These are phyloP conservation scores for Pholiota adiposa DNA, from an alignment of 1,284 basidiomycete species.

Conservation along the genomic window DNA sequence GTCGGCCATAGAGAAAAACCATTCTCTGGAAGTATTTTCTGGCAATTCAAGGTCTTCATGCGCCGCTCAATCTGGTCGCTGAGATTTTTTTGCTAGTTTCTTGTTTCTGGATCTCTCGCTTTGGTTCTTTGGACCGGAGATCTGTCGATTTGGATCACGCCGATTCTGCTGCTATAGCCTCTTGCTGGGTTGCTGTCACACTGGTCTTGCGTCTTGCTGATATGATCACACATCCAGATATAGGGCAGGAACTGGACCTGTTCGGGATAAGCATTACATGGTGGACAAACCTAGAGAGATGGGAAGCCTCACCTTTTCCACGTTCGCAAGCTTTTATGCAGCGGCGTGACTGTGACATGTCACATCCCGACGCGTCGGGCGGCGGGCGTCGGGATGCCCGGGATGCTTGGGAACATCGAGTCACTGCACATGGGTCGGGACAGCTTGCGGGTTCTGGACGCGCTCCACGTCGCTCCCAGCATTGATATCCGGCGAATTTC, in stretches of 20 bases:
- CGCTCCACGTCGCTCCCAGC: background rate
- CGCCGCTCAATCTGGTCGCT: background rate
- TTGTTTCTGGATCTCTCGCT: no score
- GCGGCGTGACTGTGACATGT: slow-evolving; percentile 1
- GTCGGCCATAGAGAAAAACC: no score
- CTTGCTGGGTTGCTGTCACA: slow-evolving; percentile 6
- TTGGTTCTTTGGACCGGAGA: background rate
- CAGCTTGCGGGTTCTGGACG: background rate
- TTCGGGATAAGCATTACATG: background rate
- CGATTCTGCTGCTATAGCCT: background rate
- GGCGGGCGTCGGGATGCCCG: background rate
- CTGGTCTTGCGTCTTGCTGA: background rate
- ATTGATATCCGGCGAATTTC: background rate
- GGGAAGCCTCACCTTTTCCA: background rate
- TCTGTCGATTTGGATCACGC: background rate
- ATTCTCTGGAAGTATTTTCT: no score
- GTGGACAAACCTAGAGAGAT: background rate
- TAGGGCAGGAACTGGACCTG: background rate
- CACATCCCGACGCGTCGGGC: slow-evolving; percentile 6
- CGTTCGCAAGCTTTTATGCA: background rate
- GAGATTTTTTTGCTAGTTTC: background rate
- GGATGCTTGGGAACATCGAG: background rate
- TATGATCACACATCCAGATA: slow-evolving; percentile 8
- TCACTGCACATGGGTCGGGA: background rate
- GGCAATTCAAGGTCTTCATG: no score